These are phyloP conservation scores for Harringtonia aguacate DNA, from an alignment of 2,329 filamentous ascomycete genomes.

Conservation along the genomic window DNA sequence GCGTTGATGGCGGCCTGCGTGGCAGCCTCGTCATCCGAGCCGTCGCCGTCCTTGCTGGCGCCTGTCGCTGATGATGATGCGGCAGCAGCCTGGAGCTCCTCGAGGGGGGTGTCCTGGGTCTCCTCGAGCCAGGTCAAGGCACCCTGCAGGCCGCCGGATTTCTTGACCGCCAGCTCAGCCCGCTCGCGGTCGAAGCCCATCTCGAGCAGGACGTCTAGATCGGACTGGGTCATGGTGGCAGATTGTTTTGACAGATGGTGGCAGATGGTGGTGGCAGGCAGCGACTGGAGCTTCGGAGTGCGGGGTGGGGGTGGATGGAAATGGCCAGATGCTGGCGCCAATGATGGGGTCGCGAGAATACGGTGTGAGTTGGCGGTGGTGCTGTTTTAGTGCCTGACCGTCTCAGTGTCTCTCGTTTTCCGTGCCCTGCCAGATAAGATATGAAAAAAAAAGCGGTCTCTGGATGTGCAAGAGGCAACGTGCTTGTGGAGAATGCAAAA, in stretches of 20 bases:
- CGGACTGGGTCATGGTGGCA: conserved; percentile 41
- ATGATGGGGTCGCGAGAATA: too few relatives aligned
- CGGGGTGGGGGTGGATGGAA: too few relatives aligned
- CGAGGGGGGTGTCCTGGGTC: conserved; percentile 78
- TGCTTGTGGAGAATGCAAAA: too few relatives aligned
- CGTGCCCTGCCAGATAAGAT: too few relatives aligned
- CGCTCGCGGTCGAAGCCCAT: conserved; percentile 79
- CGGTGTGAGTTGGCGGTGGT: too few relatives aligned
- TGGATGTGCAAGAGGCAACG: too few relatives aligned
- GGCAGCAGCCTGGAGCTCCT: conserved; percentile 52
- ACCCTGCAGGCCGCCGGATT: conserved; percentile 68
- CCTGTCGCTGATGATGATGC: conserved; percentile 17
- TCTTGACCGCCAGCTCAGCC: conserved; percentile 74
- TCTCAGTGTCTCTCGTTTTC: too few relatives aligned
- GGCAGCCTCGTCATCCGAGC: conserved; percentile 28
- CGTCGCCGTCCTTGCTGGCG: conserved; percentile 14
- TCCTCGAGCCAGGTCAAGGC: conserved; percentile 92
- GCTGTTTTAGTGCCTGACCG: too few relatives aligned
- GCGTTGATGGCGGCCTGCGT: conserved; percentile 44
- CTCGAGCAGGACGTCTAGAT: conserved; percentile 51
- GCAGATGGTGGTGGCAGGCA: neutral
- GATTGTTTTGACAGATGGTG: neutral
- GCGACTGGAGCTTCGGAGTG: neutral
- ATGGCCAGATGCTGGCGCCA: too few relatives aligned
- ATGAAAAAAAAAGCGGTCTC: too few relatives aligned